Base-by-base conservation (phyloP, 116 monocot species). In the Cymodocea nodosa region DNA sequence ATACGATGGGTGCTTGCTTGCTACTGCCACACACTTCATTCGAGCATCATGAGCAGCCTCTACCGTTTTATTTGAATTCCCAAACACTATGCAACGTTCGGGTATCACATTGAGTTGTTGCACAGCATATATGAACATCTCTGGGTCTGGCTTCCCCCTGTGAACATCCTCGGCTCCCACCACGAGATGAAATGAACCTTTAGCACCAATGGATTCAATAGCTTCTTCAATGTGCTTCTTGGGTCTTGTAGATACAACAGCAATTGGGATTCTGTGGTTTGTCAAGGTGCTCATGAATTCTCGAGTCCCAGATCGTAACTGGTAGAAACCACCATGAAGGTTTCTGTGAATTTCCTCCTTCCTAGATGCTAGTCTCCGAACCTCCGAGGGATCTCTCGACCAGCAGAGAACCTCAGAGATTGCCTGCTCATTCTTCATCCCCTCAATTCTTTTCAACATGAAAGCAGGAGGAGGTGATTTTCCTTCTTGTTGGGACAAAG, bases 401-500 rank as follows among this genome's bases (percentile, higher is more conserved):
- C 97, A 97, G 75, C 90, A 91, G 52, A 90, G 88, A 15, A 97
- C 85, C 74, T 97, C 97, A 0, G 97, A 81, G 65, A 97, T 78
- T 13, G 88, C 97, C 35, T 97, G 97, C 65, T 97, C 97, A 52
- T 74, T 88, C 82, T 97, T 97, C 97, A 97, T 97, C 9, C 97
- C 97, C 40, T 88, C 87, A 4, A 88, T 79, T 80, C 88, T 65
- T 66, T 68, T 76, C 60, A 97, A 65, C 2, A 97, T 15, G 52
- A 91, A 88, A 20, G 85, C 75, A 1, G 74, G 83, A 15, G 97
- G 91, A 18, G 91, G 85, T 5, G 88, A 76, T 51, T 85, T 90
- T 4, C 85, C 97, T 65, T 88, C 91, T 69, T 97, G 85, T 49
- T 85, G 76, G 0, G 88, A 70, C 16, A 97, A 50, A 24, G 68